Conservation (phyloP, 345 rosid genomes). For the Euclidium syriacum region DNA sequence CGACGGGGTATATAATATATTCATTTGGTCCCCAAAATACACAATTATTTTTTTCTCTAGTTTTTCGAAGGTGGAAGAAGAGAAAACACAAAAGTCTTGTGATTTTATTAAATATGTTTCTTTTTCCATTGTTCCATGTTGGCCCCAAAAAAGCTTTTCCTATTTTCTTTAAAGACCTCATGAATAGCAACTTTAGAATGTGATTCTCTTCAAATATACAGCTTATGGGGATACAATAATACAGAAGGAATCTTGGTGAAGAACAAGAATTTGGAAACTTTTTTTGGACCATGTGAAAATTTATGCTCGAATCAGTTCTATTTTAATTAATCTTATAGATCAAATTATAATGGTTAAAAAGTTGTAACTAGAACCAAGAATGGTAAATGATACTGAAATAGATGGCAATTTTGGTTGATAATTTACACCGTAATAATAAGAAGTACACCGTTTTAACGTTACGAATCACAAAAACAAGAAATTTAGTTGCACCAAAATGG, state of each 20-base stretch:
- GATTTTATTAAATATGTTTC: background rate
- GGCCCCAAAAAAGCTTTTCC: background rate
- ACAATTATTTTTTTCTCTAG: no score
- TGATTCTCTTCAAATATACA: constrained; percentile 23
- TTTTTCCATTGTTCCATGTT: background rate
- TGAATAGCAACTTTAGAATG: constrained; percentile 23
- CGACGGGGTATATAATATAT: no score
- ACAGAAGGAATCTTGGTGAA: constrained; percentile 16
- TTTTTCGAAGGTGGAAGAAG: background rate
- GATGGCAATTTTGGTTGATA: no score
- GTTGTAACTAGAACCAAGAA: no score
- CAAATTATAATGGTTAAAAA: background rate
- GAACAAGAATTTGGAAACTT: constrained; percentile 1
- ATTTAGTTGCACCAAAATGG: no score
- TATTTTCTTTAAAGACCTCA: background rate
- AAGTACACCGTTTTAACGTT: no score
- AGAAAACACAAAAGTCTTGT: background rate
- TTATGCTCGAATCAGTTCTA: constrained; percentile 18
- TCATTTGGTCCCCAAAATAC: no score
- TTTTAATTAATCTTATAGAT: background rate
- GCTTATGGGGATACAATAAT: constrained; percentile 6
- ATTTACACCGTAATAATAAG: no score
- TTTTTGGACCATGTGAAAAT: constrained; percentile 18
- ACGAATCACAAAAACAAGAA: no score
- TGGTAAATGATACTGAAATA: no score